Conservation (phyloP, 176 grass and related monocot species). For the Eleusine coracana region DNA sequence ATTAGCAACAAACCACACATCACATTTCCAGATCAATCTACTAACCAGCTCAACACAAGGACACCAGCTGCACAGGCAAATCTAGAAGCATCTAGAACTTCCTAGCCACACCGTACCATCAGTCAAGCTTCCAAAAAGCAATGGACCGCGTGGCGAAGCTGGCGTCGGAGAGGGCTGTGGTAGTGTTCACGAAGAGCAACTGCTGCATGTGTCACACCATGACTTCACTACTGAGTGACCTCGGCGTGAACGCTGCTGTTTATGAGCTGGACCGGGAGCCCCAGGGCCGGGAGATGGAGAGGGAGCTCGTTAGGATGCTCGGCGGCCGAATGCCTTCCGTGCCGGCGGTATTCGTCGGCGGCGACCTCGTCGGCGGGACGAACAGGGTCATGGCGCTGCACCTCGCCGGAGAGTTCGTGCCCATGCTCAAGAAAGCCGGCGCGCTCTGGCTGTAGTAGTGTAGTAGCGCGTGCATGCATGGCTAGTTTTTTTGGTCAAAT, state of each 20-base stretch:
- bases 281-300: background rate
- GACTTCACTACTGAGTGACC: background rate
- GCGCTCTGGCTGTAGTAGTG: conserved; percentile 47
- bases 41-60: background rate
- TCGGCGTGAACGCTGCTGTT: background rate
- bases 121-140: background rate
- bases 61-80: background rate
- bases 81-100: conserved; percentile 6
- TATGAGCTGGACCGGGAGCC: background rate
- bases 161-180: background rate
- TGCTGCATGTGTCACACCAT: background rate
- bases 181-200: background rate
- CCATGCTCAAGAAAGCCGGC: conserved; percentile 52
- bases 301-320: background rate
- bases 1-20: background rate
- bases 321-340: background rate
- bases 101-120: background rate
- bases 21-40: background rate
- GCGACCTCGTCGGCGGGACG: conserved; percentile 41
- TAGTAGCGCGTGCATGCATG: background rate
- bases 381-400: conserved; percentile 50
- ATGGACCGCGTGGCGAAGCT: conserved; percentile 49
- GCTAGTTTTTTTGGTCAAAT: background rate
- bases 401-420: conserved; percentile 47
- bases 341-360: conserved; percentile 49